Evolutionary conservation across 73 alveolate species (phyloP).

Genomic region (Breviolum minutum): DNA sequence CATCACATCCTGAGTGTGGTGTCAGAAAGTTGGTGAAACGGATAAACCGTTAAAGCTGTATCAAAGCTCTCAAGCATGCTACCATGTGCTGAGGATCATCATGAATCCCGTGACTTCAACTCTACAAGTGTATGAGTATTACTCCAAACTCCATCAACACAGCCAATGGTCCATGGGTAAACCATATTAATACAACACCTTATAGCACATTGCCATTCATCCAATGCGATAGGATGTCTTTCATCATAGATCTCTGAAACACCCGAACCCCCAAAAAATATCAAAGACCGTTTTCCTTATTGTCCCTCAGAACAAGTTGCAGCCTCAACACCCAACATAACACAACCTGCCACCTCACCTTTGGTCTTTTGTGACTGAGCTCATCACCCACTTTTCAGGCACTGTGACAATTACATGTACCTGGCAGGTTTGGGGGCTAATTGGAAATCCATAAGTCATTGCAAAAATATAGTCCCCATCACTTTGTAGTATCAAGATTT

Average conservation of each 20-base stretch:
- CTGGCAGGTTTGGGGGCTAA: neutral
- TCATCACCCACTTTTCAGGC: conserved; percentile 99
- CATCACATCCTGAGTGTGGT: conserved; percentile 52
- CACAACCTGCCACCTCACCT: neutral
- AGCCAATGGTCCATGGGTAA: neutral
- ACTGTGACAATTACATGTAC: conserved; percentile 99
- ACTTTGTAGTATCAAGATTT: neutral
- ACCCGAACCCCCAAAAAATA: too few species aligned
- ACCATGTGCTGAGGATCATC: neutral
- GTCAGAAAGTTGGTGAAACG: neutral
- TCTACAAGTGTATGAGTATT: neutral
- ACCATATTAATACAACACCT: too few species aligned
- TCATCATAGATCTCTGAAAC: too few species aligned
- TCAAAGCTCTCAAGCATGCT: neutral
- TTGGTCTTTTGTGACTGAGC: neutral
- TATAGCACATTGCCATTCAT: too few species aligned
- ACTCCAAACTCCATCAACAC: neutral
- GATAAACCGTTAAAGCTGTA: too few species aligned
- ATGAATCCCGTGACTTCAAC: neutral
- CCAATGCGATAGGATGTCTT: too few species aligned
- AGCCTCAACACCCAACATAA: neutral
- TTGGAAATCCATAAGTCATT: neutral
- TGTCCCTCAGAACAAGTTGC: neutral
- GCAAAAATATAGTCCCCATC: neutral
- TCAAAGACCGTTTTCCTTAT: too few species aligned